Evolutionary conservation across 495 filamentous ascomycete species (phyloP).

Genomic region (Penicillium cinerascens): DNA sequence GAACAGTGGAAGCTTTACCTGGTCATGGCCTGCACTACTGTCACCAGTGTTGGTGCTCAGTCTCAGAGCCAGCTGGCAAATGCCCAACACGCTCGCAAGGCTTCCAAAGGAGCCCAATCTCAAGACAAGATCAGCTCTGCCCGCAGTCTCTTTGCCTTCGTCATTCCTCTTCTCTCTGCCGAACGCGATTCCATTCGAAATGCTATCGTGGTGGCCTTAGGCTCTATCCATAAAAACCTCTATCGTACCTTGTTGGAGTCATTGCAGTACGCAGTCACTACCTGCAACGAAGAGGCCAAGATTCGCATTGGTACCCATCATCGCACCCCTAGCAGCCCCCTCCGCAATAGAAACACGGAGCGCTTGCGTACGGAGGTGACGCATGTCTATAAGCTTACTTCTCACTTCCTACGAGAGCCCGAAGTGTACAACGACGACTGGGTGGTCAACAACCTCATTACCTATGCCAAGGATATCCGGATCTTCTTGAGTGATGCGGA

Average conservation of each 20-base stretch:
- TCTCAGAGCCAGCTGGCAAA: slow-evolving; percentile 55
- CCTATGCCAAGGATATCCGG: slow-evolving; percentile 87
- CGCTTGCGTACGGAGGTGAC: slow-evolving; percentile 89
- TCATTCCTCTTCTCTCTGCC: slow-evolving; percentile 81
- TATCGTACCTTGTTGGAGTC: slow-evolving; percentile 90
- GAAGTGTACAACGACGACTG: slow-evolving; percentile 86
- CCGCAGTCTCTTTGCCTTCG: slow-evolving; percentile 78
- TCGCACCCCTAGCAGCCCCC: slow-evolving; percentile 70
- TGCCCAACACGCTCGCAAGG: slow-evolving; percentile 79
- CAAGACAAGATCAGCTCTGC: slow-evolving; percentile 86
- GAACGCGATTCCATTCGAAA: slow-evolving; percentile 74
- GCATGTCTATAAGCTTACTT: slow-evolving; percentile 90
- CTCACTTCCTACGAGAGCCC: slow-evolving; percentile 77
- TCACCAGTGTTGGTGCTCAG: slow-evolving; percentile 75
- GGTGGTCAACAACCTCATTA: slow-evolving; percentile 84
- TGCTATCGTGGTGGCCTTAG: slow-evolving; percentile 87
- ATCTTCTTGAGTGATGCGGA: slow-evolving; percentile 91
- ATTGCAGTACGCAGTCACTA: slow-evolving; percentile 74
- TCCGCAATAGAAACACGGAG: slow-evolving; percentile 75
- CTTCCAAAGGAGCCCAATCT: slow-evolving; percentile 66
- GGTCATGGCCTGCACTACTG: slow-evolving; percentile 92
- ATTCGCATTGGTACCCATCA: slow-evolving; percentile 72
- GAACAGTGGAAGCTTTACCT: slow-evolving; percentile 99
- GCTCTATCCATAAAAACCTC: slow-evolving; percentile 93
- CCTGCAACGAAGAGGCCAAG: slow-evolving; percentile 84